These are phyloP conservation scores for Macrocybe sp. DNA, from an alignment of 1,284 basidiomycete genomes.

Conservation along the genomic window DNA sequence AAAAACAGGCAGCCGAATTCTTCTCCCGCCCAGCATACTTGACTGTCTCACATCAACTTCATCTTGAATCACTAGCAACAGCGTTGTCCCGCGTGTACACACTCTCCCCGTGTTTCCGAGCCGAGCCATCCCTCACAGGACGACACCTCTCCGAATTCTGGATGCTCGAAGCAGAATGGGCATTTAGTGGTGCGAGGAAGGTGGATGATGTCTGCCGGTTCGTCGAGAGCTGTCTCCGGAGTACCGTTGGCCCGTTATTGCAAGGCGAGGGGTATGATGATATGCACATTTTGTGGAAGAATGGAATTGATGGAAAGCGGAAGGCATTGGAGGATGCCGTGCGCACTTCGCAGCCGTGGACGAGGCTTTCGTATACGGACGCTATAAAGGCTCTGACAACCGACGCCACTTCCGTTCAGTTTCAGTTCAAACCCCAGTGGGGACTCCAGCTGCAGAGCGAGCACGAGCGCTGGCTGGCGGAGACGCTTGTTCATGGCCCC, in stretches of 20 bases:
- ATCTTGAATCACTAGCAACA: constrained; percentile 85
- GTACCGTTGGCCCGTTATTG: constrained; percentile 30
- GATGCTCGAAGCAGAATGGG: constrained; percentile 97
- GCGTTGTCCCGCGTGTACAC: constrained; percentile 86
- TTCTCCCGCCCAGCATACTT: constrained; percentile 78
- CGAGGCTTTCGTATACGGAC: constrained; percentile 77
- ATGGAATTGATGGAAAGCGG: constrained; percentile 22
- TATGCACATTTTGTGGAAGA: constrained; percentile 35
- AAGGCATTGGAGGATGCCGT: constrained; percentile 31
- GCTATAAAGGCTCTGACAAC: constrained; percentile 61
- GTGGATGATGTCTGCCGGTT: constrained; percentile 63
- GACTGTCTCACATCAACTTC: constrained; percentile 93
- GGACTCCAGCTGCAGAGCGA: constrained; percentile 78
- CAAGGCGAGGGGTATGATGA: constrained; percentile 20
- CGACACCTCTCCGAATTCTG: constrained; percentile 98
- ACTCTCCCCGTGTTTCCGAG: constrained; percentile 88
- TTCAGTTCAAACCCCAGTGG: constrained; percentile 62
- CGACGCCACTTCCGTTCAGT: constrained; percentile 26
- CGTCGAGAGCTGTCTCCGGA: constrained; percentile 64
- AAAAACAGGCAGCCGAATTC: constrained; percentile 41
- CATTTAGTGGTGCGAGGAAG: constrained; percentile 34
- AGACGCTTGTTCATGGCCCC: constrained; percentile 61
- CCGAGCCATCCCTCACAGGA: constrained; percentile 83
- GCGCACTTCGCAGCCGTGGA: constrained; percentile 42
- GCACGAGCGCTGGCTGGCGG: constrained; percentile 89